A percentile compares a stretch with the other conserved stretches of the same genome.
Evolutionary conservation across 148 eudicot species (phyloP).

Genomic region (Rhododendron mucronatum): DNA sequence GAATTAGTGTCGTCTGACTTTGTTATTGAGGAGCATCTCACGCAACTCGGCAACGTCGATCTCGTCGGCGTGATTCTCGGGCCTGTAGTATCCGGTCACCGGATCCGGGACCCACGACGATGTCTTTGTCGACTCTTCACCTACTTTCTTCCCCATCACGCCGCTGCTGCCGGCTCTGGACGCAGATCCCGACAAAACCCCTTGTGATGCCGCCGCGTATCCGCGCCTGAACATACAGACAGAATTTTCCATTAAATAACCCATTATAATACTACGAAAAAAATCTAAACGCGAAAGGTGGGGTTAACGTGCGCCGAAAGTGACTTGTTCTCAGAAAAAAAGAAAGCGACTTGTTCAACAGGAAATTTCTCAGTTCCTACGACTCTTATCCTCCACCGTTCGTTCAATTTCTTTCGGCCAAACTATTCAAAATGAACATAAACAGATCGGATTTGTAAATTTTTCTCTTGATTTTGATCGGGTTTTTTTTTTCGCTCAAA

Average conservation of each 20-base stretch:
- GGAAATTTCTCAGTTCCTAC: neutral
- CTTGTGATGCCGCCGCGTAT: constrained; percentile 33
- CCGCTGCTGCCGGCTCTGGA: neutral
- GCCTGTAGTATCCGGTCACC: constrained; percentile 75
- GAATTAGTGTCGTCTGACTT: constrained; percentile 12
- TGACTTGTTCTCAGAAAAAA: neutral
- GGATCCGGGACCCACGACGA: constrained; percentile 92
- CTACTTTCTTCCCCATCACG: constrained; percentile 16
- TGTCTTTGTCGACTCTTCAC: constrained; percentile 19
- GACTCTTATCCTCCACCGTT: neutral
- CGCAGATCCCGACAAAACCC: constrained; percentile 8
- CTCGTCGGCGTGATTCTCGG: constrained; percentile 55
- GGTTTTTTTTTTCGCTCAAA: neutral
- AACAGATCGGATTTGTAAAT: neutral
- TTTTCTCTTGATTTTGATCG: neutral
- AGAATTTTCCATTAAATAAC: neutral
- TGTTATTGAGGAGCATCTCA: constrained; percentile 47
- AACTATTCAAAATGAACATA: neutral
- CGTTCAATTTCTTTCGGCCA: neutral
- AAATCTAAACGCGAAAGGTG: neutral
- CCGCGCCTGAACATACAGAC: constrained; percentile 35
- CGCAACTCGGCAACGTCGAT: constrained; percentile 72
- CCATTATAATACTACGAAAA: neutral
- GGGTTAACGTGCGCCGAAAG: constrained; percentile 3
- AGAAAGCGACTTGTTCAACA: neutral